A percentile compares a stretch with the other conserved stretches of the same genome.
These are phyloP conservation scores for Thinopyrum elongatum DNA, from an alignment of 176 grass and related monocot genomes.

Conservation along the genomic window DNA sequence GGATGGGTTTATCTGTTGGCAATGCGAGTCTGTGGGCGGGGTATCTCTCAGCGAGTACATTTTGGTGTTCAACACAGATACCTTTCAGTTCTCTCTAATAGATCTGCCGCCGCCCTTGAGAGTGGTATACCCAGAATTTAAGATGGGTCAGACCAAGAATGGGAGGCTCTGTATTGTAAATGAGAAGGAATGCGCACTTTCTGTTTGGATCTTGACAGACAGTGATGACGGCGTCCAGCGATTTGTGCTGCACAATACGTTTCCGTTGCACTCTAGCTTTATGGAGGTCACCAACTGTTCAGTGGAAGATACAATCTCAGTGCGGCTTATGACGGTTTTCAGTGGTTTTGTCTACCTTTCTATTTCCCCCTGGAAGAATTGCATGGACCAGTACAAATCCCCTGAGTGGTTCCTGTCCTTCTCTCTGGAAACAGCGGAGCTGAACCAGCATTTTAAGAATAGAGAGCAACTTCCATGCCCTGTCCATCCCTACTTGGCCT, in stretches of 20 bases:
- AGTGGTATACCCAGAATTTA: background rate
- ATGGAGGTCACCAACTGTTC: background rate
- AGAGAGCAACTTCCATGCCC: background rate
- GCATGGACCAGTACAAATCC: background rate
- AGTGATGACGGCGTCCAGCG: background rate
- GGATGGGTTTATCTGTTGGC: constrained; percentile 5
- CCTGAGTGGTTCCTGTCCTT: background rate
- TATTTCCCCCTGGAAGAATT: background rate
- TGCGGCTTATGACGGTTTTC: background rate
- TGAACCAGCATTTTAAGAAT: background rate
- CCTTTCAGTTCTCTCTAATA: background rate
- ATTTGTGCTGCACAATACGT: background rate
- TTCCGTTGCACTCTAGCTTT: background rate
- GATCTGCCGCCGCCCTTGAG: background rate
- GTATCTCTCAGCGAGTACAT: background rate
- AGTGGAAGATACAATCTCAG: background rate
- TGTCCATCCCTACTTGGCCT: background rate
- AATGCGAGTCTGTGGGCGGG: too few species aligned
- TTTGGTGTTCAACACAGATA: background rate
- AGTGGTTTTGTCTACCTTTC: background rate
- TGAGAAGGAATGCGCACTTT: background rate
- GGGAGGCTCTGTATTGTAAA: background rate
- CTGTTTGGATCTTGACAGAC: background rate
- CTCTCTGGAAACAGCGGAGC: background rate
- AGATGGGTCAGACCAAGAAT: background rate